Evolutionary conservation across 164 flowering plant species (phyloP), one percentile per base, ranked within the genome.

Genomic region (Vitis riparia): DNA sequence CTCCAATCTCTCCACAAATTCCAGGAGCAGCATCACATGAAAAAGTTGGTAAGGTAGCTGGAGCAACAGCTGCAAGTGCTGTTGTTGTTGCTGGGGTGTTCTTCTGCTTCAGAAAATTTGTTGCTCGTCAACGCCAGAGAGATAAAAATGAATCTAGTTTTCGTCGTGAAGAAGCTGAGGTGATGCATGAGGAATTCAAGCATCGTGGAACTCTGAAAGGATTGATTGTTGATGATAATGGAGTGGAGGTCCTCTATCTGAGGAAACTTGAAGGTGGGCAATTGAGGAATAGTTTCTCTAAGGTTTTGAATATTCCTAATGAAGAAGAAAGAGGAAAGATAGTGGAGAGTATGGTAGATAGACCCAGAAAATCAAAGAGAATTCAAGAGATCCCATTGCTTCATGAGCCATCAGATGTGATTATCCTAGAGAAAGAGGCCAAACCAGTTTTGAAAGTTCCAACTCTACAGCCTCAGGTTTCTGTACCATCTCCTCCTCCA

Each of bases 191-290:
- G 1, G 80, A 73, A 9, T 75, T 73, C 14, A 67, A 66, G 19
- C 64, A 74, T 14, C 72, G 75, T 23, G 83, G 86, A 9, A 78
- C 79, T 17, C 57, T 84, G 0, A 89, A 82, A 59, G 93, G 89
- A 15, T 47, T 85, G 70, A 78, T 87, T n/a, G 90, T 87, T 5
- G 94, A 90, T 66, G 92, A 88, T 66, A 71, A 86, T 59, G 94
- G 90, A 1, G 60, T 82, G 47, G 94, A 91, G 70, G 89, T 91
- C 14, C 73, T 93, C n/a, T 91, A 88, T 51, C 80, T 85, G 93
- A 81, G 81, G 64, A 81, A 81, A 55, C 79, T 83, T 11, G 84
- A 86, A 61, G 69, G 65, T 11, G 81, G 84, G 1, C 61, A 63
- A 10, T 51, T 62, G 17, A 69, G 56, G 59, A 62, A 1, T 13